Conservation (phyloP, 768 basidiomycete species). For the Cytidiella melzeri region DNA sequence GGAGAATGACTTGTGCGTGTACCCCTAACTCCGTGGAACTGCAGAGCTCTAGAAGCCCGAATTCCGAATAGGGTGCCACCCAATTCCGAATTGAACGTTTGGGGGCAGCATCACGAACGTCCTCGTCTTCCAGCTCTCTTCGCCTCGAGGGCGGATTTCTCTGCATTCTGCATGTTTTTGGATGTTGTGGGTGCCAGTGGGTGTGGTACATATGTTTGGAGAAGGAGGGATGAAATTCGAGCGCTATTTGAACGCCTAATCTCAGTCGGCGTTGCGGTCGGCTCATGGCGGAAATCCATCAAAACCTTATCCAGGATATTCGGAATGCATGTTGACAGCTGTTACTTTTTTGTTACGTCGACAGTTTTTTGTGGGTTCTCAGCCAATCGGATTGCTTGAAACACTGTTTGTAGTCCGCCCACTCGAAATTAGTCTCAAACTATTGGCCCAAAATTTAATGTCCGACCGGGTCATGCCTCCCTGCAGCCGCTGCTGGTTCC, state of each 20-base stretch:
- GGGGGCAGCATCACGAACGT: background rate
- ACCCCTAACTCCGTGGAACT: no score
- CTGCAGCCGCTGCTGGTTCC: background rate
- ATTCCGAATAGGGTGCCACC: constrained; percentile 5
- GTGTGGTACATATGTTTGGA: background rate
- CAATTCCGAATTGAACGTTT: constrained; percentile 1
- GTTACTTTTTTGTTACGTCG: constrained; percentile 1
- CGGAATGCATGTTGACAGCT: constrained; percentile 7
- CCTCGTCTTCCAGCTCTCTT: no score
- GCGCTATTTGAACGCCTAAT: background rate
- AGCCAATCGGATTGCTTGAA: background rate
- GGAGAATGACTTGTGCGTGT: no score
- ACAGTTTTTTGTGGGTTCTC: background rate
- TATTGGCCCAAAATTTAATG: background rate
- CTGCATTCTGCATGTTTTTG: background rate
- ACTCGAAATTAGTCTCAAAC: background rate
- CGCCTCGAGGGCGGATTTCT: background rate
- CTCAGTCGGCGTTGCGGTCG: background rate
- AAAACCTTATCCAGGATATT: constrained; percentile 6
- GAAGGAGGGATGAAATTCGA: background rate
- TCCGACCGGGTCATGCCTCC: background rate
- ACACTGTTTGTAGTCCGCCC: background rate
- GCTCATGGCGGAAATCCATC: no score
- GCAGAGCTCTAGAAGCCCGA: no score
- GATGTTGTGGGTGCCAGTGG: constrained; percentile 4